These are phyloP conservation scores for Phytopythium litorale DNA, from an alignment of 352 stramenopile species.

Conservation along the genomic window DNA sequence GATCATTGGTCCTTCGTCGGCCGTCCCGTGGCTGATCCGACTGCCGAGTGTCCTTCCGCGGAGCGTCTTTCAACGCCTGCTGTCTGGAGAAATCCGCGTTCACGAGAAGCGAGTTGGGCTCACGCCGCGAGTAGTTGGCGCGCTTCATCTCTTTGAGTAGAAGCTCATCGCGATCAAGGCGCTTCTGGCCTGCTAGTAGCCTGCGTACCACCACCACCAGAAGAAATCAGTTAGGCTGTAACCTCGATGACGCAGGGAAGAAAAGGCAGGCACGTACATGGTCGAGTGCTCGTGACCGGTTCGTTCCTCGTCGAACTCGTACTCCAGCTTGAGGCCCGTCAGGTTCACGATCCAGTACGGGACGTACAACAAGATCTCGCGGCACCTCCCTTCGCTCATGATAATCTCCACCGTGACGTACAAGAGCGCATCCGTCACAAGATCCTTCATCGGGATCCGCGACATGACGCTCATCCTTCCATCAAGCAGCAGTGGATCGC, in stretches of 20 bases:
- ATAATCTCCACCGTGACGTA: constrained; percentile 69
- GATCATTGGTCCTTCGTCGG: constrained; percentile 11
- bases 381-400: constrained; percentile 46
- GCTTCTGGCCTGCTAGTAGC: constrained; percentile 69
- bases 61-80: constrained; percentile 10
- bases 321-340: constrained; percentile 79
- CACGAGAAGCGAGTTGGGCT: constrained; percentile 60
- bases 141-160: constrained; percentile 65
- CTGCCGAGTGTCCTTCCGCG: constrained; percentile 1
- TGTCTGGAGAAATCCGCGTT: constrained; percentile 24
- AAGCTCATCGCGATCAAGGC: constrained; percentile 71
- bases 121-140: constrained; percentile 23
- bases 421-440: constrained; percentile 67
- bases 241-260: neutral
- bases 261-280: constrained; percentile 6
- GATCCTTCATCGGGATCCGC: constrained; percentile 75
- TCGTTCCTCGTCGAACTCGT: constrained; percentile 76
- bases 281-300: constrained; percentile 64
- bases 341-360: constrained; percentile 89
- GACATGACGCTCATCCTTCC: constrained; percentile 48
- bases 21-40: neutral
- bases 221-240: neutral
- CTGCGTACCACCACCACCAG: constrained; percentile 10
- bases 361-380: constrained; percentile 78
- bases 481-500: constrained; percentile 54